Evolutionary conservation across 495 filamentous ascomycete species (phyloP), one percentile per base, ranked within the genome.

Genomic region (Ascodesmis nigricans): DNA sequence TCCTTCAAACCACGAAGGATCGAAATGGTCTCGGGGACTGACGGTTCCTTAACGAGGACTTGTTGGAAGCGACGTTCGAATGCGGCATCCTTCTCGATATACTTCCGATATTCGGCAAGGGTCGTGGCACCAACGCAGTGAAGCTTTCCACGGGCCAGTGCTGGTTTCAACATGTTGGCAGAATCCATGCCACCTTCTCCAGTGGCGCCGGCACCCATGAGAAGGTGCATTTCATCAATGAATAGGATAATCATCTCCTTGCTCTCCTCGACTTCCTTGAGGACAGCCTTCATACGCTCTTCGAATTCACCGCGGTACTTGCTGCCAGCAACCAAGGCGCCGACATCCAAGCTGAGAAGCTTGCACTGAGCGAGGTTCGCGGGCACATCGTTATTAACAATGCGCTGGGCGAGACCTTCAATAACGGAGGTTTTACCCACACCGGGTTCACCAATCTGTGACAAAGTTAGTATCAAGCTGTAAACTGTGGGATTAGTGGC

Each of bases 41-140:
- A 58, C 1, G 87, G 87, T 52, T 97, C 87, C 52, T 90, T 91
- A 49, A 93, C 81, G 21, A 95, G 56, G 20, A 97, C 84, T 54
- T 95, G 87, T 55, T 97, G 87, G 63, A 97, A 97, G 52, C 87
- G 78, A 48, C 90, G 81, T 54, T 95, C 87, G 52, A 97, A 95
- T 29, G 87, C 87, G 28, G 78, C 75, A 45, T 97, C 87, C 56
- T 97, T 97, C 55, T 97, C 90, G 38, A 97, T 93, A 55, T 97
- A 93, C 57, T 97, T 97, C 45, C 87, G 71, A 58, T 95, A 97
- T 55, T 97, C 87, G 39, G 69, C 68, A 31, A 97, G 62, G 1
- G 87, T 97, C 0, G 87, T 97, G 1, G 87, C 87, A 53, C 87
- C 87, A 41, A 95, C 93, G 49, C 87, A 97, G 62, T 97, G 87